A percentile compares a stretch with the other conserved stretches of the same genome.
Evolutionary conservation across 2,329 filamentous ascomycete species (phyloP).

Genomic region (Fusarium equiseti): DNA sequence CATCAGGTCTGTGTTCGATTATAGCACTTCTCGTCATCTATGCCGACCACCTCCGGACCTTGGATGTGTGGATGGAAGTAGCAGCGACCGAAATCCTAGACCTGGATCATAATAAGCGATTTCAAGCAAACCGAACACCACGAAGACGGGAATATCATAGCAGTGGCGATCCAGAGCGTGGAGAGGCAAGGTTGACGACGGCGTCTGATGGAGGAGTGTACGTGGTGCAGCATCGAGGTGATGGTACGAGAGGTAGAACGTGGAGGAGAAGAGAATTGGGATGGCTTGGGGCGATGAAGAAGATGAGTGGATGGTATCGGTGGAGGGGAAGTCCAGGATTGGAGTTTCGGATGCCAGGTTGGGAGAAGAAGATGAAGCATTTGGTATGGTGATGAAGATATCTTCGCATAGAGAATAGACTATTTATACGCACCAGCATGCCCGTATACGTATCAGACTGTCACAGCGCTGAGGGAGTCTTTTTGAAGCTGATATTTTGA

Average conservation of each 20-base stretch:
- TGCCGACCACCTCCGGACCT: conserved; percentile 60
- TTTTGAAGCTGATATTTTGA: neutral
- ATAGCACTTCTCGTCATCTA: conserved; percentile 60
- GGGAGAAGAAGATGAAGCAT: conserved; percentile 39
- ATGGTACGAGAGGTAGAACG: conserved; percentile 49
- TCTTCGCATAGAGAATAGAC: neutral
- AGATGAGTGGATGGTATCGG: conserved; percentile 54
- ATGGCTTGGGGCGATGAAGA: conserved; percentile 61
- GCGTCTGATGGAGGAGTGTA: conserved; percentile 41
- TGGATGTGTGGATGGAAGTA: conserved; percentile 62
- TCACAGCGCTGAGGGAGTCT: neutral
- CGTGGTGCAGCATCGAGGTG: conserved; percentile 49
- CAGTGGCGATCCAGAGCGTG: conserved; percentile 42
- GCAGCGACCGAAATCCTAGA: conserved; percentile 46
- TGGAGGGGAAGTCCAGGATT: conserved; percentile 46
- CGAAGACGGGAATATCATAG: conserved; percentile 42
- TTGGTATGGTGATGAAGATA: conserved; percentile 17
- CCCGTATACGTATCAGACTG: neutral
- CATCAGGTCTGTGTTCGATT: conserved; percentile 54
- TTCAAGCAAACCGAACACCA: conserved; percentile 41
- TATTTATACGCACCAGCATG: neutral
- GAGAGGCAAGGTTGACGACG: conserved; percentile 54
- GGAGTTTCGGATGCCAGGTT: conserved; percentile 45
- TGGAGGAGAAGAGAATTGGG: conserved; percentile 60
- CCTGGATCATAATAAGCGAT: conserved; percentile 37